phyloP scores from a whole-genome alignment of 352 stramenopile species.

The Globisporangium takayamanum region DNA sequence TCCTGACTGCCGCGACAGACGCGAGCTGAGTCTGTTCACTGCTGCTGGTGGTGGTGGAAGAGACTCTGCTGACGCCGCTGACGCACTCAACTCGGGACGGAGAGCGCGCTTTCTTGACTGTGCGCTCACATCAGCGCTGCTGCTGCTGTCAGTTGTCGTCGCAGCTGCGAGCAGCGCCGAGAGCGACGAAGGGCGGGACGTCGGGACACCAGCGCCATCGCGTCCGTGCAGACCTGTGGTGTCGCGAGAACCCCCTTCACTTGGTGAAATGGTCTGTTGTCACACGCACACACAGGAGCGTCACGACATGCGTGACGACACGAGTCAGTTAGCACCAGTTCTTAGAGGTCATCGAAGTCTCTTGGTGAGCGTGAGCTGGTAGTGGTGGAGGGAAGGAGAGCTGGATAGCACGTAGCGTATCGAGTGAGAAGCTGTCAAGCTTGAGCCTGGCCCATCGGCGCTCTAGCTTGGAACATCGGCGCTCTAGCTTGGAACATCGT shows the following conservation, averaged over 20 bases:
- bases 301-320: neutral
- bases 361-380: too few relatives aligned
- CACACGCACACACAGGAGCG: neutral
- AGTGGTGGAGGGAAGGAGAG: too few relatives aligned
- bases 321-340: neutral
- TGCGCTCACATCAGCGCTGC: neutral
- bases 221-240: neutral
- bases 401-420: too few relatives aligned
- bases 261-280: constrained; percentile 24
- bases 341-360: too few relatives aligned
- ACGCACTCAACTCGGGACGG: neutral
- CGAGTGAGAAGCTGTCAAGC: too few relatives aligned
- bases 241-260: constrained; percentile 29
- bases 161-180: constrained; percentile 13
- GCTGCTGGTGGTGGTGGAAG: neutral
- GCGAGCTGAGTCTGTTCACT: too few relatives aligned
- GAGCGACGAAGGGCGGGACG: neutral
- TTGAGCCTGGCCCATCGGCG: too few relatives aligned
- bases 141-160: neutral
- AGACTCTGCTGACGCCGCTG: neutral
- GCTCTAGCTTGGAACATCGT: too few relatives aligned
- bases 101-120: constrained; percentile 1
- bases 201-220: neutral
- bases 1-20: neutral
- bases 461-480: too few relatives aligned